Percentiles rank a stretch among this genome's conserved stretches.
These are phyloP conservation scores for Hypoxylon sp. DNA, from an alignment of 2,329 filamentous ascomycete species.

Conservation along the genomic window DNA sequence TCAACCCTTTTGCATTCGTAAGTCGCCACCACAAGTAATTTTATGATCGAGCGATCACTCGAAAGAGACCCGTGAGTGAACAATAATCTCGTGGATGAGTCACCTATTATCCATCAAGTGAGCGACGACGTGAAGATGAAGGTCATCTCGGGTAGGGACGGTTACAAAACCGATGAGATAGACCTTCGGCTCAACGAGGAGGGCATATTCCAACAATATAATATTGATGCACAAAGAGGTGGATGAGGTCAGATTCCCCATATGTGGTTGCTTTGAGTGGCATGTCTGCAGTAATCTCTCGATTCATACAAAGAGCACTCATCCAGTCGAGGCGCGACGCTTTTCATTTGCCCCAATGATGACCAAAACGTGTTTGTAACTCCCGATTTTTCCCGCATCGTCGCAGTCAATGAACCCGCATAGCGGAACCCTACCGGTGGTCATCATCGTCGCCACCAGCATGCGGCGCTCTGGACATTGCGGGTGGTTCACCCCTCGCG, in stretches of 20 bases:
- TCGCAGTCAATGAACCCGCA: conserved; percentile 27
- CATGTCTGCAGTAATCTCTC: conserved; percentile 25
- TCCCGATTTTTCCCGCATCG: conserved; percentile 32
- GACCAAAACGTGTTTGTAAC: conserved; percentile 12
- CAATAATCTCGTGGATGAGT: background rate
- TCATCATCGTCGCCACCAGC: conserved; percentile 33
- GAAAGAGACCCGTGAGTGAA: background rate
- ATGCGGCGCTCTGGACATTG: conserved; percentile 19
- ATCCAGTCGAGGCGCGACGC: conserved; percentile 2
- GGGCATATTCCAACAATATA: background rate
- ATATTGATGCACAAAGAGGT: background rate
- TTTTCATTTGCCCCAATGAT: conserved; percentile 18
- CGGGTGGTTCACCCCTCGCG: conserved; percentile 24
- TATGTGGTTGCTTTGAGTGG: conserved; percentile 13
- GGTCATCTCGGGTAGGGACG: background rate
- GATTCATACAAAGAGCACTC: conserved; percentile 12
- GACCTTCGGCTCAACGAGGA: background rate
- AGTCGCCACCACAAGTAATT: conserved; percentile 7
- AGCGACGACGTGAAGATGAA: background rate
- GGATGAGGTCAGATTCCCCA: conserved; percentile 7
- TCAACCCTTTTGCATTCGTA: conserved; percentile 1
- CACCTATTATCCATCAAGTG: background rate
- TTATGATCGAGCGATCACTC: conserved; percentile 27
- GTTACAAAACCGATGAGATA: background rate
- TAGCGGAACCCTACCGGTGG: conserved; percentile 4